Evolutionary conservation across 495 filamentous ascomycete species (phyloP).

Genomic region (Cryomyces antarcticus): DNA sequence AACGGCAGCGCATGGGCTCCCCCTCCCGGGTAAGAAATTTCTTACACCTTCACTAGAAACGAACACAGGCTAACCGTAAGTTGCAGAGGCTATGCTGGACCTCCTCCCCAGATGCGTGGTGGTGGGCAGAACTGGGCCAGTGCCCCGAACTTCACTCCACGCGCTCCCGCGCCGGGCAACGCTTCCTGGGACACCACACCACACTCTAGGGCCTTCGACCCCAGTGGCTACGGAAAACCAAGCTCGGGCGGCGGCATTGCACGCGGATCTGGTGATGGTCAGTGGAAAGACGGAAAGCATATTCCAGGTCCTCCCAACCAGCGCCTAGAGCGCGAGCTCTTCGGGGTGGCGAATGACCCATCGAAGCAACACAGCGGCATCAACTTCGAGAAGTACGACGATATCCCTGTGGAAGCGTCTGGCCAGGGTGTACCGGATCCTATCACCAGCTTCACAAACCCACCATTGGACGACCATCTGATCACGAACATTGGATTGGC

Average conservation of each 20-base stretch:
- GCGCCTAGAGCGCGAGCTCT: conserved; percentile 84
- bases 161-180: conserved; percentile 11
- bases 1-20: conserved; percentile 41
- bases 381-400: conserved; percentile 99
- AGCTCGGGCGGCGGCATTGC: conserved; percentile 31
- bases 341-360: conserved; percentile 82
- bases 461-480: conserved; percentile 81
- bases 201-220: conserved; percentile 31
- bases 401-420: conserved; percentile 94
- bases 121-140: conserved; percentile 54
- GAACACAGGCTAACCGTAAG: too few species aligned
- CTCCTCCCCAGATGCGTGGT: conserved; percentile 15
- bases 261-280: conserved; percentile 78
- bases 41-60: too few species aligned
- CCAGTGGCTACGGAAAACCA: conserved; percentile 47
- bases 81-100: conserved; percentile 1
- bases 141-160: conserved; percentile 52
- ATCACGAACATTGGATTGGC: conserved; percentile 80
- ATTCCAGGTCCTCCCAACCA: conserved; percentile 71
- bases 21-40: conserved; percentile 4
- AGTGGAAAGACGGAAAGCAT: conserved; percentile 95
- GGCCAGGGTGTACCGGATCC: conserved; percentile 88
- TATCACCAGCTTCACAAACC: conserved; percentile 73
- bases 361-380: conserved; percentile 91
- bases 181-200: conserved; percentile 13